phyloP scores from a whole-genome alignment of 2,329 filamentous ascomycete species.

The Calonectria pseudoreteaudii region DNA sequence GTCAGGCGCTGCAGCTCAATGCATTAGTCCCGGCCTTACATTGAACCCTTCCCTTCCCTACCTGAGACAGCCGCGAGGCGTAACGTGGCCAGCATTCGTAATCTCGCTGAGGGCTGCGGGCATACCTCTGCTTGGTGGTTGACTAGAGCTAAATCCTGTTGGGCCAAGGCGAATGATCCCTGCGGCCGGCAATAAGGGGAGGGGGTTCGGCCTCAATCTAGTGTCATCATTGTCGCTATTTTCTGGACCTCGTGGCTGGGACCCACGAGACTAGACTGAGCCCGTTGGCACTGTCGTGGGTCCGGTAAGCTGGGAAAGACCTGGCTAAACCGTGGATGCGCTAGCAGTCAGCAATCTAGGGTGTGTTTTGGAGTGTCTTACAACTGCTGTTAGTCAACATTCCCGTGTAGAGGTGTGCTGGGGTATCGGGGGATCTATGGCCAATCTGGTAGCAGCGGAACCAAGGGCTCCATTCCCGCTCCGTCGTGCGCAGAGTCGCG shows the following conservation, averaged over 20 bases:
- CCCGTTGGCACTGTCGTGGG: background rate
- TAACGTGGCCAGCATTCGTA: slow-evolving; percentile 3
- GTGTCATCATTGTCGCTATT: background rate
- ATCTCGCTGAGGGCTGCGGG: slow-evolving; percentile 10
- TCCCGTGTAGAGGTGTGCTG: background rate
- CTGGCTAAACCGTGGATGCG: slow-evolving; percentile 10
- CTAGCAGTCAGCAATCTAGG: background rate
- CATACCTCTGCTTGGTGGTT: background rate
- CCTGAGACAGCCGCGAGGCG: slow-evolving; percentile 10
- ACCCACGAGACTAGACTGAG: background rate
- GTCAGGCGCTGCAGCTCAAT: slow-evolving; percentile 9
- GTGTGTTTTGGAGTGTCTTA: background rate
- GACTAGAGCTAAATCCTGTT: background rate
- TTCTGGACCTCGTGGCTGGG: background rate
- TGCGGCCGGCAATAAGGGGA: background rate
- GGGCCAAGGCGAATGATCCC: background rate
- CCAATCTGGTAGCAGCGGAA: background rate
- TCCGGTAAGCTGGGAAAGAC: background rate
- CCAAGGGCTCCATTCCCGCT: background rate
- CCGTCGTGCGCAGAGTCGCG: background rate
- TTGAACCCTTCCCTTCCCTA: background rate
- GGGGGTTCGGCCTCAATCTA: background rate
- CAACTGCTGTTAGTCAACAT: background rate
- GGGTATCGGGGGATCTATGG: background rate
- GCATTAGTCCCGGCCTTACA: slow-evolving; percentile 13